Conservation (phyloP, 129 eudicot species). For the Gnaphalium uliginosum region DNA sequence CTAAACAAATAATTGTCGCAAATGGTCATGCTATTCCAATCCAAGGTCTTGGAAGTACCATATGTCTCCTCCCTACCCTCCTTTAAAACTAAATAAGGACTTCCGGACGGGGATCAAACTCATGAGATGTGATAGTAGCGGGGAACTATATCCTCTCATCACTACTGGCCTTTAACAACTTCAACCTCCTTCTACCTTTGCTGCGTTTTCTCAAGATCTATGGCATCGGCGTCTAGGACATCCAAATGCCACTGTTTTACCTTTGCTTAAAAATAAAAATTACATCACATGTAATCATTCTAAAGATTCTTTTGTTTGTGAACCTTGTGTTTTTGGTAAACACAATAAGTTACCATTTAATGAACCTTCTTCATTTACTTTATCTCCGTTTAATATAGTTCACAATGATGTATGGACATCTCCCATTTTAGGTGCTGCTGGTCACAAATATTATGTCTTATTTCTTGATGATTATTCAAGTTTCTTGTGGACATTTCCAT, state of each 20-base stretch:
- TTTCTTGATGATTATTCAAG: too few species aligned
- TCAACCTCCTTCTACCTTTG: not conserved
- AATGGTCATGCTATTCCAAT: slow-evolving; percentile 1
- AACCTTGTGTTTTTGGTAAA: not conserved
- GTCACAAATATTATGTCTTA: too few species aligned
- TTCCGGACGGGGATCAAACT: not conserved
- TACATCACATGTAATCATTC: not conserved
- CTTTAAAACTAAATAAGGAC: slow-evolving; percentile 3
- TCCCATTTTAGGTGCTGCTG: too few species aligned
- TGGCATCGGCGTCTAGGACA: not conserved
- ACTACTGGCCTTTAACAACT: not conserved
- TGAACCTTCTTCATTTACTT: not conserved
- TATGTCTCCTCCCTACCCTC: not conserved
- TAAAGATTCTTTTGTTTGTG: not conserved
- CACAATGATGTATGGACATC: not conserved
- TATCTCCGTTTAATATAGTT: not conserved
- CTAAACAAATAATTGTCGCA: not conserved
- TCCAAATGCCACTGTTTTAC: not conserved
- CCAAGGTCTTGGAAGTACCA: not conserved
- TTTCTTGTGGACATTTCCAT: too few species aligned
- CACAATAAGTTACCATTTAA: slow-evolving; percentile 1
- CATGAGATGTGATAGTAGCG: not conserved
- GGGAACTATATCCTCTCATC: not conserved
- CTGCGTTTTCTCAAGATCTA: not conserved
- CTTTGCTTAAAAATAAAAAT: not conserved